Evolutionary conservation across 257 asterid species (phyloP).

Genomic region (Fraxinus pennsylvanica): DNA sequence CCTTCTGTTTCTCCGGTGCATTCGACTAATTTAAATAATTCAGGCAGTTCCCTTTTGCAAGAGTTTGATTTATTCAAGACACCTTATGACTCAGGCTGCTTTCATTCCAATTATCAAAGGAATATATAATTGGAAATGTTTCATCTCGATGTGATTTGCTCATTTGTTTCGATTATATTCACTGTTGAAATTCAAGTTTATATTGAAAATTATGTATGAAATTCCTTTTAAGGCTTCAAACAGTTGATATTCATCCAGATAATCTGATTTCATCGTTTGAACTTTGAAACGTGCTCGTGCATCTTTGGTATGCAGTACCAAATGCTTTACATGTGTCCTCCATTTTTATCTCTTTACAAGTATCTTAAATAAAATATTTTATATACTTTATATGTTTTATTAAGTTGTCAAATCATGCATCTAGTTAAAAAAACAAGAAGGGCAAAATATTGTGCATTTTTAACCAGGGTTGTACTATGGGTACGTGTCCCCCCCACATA

Average conservation of each 20-base stretch:
- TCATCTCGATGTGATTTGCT: neutral
- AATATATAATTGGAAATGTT: slow-evolving; percentile 20
- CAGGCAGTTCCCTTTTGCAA: slow-evolving; percentile 31
- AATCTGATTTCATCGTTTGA: neutral
- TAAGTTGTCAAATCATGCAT: no score
- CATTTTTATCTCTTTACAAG: no score
- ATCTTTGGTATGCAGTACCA: no score
- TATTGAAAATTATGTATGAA: neutral
- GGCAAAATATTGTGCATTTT: no score
- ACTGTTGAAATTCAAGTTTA: neutral
- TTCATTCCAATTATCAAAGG: slow-evolving; percentile 27
- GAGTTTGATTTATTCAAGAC: slow-evolving; percentile 39
- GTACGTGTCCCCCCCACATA: no score
- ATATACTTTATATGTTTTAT: no score
- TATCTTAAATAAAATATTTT: no score
- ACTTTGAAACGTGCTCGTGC: neutral
- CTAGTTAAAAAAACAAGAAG: no score
- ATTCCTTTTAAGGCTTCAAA: neutral
- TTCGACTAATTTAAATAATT: slow-evolving; percentile 24
- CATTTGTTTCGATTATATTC: neutral
- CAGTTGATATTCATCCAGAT: neutral
- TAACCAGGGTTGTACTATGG: no score
- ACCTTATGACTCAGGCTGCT: slow-evolving; percentile 28
- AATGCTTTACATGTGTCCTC: no score
- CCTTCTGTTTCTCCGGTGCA: slow-evolving; percentile 14